phyloP scores from a whole-genome alignment of 495 filamentous ascomycete genomes.

The Oleoguttula mirabilis region DNA sequence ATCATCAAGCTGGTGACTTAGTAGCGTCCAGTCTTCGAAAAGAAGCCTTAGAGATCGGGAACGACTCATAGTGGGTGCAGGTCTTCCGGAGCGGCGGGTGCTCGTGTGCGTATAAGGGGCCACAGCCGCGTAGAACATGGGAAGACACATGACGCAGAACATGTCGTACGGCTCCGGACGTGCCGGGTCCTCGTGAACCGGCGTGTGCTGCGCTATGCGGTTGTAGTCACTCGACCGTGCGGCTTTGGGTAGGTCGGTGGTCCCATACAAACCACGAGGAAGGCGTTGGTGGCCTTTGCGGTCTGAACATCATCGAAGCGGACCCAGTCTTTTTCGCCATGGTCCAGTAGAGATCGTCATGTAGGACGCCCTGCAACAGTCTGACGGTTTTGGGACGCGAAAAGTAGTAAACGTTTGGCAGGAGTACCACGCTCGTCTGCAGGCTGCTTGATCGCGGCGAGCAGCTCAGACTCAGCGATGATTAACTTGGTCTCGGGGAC shows the following conservation, averaged over 20 bases:
- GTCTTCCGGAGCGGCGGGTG: slow-evolving; percentile 2
- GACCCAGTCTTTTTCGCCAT: slow-evolving; percentile 25
- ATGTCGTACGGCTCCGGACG: slow-evolving; percentile 1
- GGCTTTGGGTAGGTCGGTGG: slow-evolving; percentile 24
- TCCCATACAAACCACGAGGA: slow-evolving; percentile 13
- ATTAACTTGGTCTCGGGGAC: slow-evolving; percentile 31
- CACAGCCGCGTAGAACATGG: slow-evolving; percentile 12
- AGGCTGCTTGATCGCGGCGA: slow-evolving; percentile 33
- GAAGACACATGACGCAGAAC: slow-evolving; percentile 4
- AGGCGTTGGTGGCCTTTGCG: not conserved
- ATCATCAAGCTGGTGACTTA: slow-evolving; percentile 7
- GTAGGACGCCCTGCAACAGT: not conserved
- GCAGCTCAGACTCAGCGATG: slow-evolving; percentile 40
- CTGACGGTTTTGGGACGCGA: slow-evolving; percentile 28
- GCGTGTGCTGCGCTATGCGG: slow-evolving; percentile 19
- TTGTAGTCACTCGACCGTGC: slow-evolving; percentile 18
- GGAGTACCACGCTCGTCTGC: slow-evolving; percentile 34
- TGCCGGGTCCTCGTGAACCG: slow-evolving; percentile 1
- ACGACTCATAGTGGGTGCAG: slow-evolving; percentile 15
- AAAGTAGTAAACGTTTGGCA: slow-evolving; percentile 39
- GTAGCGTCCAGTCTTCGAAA: slow-evolving; percentile 6
- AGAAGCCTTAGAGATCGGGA: slow-evolving; percentile 9
- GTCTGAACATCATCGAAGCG: slow-evolving; percentile 15
- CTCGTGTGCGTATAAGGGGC: slow-evolving; percentile 6
- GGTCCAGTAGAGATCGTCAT: slow-evolving; percentile 18